These are phyloP conservation scores for Orbilia ellipsospora DNA, from an alignment of 2,329 filamentous ascomycete genomes.

Conservation along the genomic window DNA sequence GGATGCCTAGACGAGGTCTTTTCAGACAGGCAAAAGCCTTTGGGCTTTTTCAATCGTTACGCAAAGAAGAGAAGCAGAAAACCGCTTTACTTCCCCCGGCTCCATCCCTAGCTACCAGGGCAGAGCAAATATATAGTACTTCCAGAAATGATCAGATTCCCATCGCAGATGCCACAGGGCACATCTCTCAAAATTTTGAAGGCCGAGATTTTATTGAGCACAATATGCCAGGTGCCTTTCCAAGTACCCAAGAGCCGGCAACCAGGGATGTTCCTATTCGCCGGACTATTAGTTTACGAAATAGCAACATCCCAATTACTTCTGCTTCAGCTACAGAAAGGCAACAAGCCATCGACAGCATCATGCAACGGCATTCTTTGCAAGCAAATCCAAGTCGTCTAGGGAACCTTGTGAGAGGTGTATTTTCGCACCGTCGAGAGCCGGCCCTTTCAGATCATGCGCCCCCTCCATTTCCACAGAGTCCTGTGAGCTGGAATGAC, in stretches of 20 bases:
- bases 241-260: neutral
- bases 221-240: neutral
- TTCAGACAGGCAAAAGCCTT: constrained; percentile 17
- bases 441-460: neutral
- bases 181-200: no score
- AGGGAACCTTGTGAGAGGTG: neutral
- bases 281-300: no score
- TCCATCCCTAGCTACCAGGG: neutral
- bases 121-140: neutral
- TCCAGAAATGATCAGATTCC: neutral
- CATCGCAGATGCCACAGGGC: neutral
- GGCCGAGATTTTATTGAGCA: neutral
- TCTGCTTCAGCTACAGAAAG: no score
- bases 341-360: no score
- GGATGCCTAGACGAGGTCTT: constrained; percentile 39
- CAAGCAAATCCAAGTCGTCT: neutral
- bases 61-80: neutral
- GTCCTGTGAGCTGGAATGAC: neutral
- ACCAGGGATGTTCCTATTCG: no score
- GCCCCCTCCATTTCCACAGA: neutral
- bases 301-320: no score
- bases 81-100: neutral
- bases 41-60: constrained; percentile 21
- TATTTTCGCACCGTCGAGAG: neutral
- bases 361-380: no score